These are phyloP conservation scores for Phytophthora boehmeriae DNA, from an alignment of 352 stramenopile genomes.

Conservation along the genomic window DNA sequence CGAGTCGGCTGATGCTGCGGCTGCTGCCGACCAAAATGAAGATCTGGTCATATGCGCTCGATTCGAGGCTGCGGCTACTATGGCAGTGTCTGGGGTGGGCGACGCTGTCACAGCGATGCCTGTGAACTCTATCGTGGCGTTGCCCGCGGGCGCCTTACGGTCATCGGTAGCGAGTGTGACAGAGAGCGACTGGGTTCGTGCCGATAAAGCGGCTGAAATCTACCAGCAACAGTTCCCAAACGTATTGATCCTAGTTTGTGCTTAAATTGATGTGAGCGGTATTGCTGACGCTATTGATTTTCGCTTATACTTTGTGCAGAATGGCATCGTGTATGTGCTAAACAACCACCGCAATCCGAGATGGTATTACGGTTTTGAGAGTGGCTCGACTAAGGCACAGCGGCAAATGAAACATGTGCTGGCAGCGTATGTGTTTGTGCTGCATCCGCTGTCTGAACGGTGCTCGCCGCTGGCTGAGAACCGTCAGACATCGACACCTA, in stretches of 20 bases:
- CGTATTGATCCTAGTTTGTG: slow-evolving; percentile 8
- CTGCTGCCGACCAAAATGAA: neutral
- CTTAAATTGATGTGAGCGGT: neutral
- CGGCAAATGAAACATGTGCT: slow-evolving; percentile 41
- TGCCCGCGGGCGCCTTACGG: slow-evolving; percentile 1
- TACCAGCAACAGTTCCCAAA: slow-evolving; percentile 28
- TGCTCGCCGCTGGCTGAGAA: neutral
- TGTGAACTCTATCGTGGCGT: slow-evolving; percentile 4
- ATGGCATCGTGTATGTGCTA: slow-evolving; percentile 36
- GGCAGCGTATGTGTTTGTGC: slow-evolving; percentile 35
- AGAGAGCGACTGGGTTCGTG: slow-evolving; percentile 33
- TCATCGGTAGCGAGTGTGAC: neutral
- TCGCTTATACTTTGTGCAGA: slow-evolving; percentile 12
- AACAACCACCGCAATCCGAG: slow-evolving; percentile 43
- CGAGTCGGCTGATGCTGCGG: neutral
- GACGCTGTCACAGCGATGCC: slow-evolving; percentile 5
- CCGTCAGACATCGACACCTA: neutral
- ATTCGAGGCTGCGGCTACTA: slow-evolving; percentile 22
- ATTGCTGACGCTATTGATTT: neutral
- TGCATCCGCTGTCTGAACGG: slow-evolving; percentile 3
- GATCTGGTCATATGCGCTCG: slow-evolving; percentile 35
- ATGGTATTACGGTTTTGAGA: slow-evolving; percentile 51
- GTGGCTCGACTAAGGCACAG: slow-evolving; percentile 43
- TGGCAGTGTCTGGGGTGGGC: neutral
- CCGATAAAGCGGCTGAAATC: slow-evolving; percentile 23